phyloP scores from a whole-genome alignment of 2,329 filamentous ascomycete genomes.

The Diplodia corticola region DNA sequence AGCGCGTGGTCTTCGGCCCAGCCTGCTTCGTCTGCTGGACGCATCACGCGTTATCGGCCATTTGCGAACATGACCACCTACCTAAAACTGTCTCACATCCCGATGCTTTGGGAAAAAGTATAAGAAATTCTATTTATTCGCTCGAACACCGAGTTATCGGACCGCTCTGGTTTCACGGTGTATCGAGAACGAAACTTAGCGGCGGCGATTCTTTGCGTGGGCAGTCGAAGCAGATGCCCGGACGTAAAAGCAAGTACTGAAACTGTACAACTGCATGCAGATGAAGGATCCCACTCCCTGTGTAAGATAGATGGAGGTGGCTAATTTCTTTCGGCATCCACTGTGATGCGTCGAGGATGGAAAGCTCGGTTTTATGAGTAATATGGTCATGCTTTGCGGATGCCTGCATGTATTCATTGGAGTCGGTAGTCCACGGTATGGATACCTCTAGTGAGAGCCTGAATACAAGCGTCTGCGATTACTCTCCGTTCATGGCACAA shows the following conservation, averaged over 20 bases:
- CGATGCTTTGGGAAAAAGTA: background rate
- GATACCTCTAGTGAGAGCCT: background rate
- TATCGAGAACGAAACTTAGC: too few species aligned
- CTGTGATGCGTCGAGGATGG: background rate
- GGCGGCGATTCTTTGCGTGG: too few species aligned
- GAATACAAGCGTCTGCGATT: background rate
- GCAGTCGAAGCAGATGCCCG: too few species aligned
- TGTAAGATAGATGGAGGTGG: too few species aligned
- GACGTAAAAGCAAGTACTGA: too few species aligned
- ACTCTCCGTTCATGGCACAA: background rate
- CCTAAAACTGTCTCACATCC: background rate
- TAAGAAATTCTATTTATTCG: too few species aligned
- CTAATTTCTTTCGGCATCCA: background rate
- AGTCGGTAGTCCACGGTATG: background rate
- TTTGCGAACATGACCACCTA: background rate
- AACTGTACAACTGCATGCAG: too few species aligned
- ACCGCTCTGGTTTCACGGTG: too few species aligned
- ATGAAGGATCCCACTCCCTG: too few species aligned
- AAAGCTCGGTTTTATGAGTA: background rate
- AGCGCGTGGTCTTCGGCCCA: too few species aligned
- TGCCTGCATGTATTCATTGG: background rate
- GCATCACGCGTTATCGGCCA: background rate
- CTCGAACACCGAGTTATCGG: too few species aligned
- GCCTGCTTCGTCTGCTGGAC: background rate
- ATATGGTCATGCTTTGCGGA: background rate